Evolutionary conservation across 202 grass and related monocot genomes (phyloP), one percentile per base, ranked within the genome.

Genomic region (Panicum hallii): DNA sequence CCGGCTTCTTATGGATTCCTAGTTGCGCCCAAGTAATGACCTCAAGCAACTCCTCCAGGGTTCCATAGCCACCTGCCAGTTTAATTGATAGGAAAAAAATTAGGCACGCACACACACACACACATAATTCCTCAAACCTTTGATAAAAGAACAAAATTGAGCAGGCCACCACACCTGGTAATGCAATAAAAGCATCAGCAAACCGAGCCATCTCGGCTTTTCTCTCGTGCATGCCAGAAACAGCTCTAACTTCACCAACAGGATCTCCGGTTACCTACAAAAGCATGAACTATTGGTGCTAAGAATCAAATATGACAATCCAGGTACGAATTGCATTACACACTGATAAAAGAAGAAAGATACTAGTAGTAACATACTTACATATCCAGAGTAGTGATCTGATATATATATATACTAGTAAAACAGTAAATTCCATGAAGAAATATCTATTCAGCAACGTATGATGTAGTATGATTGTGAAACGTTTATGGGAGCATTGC

Each of bases 1-100:
- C 97, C 75, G 97, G 97, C 73, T 99, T 99, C 90, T 94, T 97
- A 78, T 99, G 97, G 79, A 99, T 99, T 62, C 97, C 97, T 40
- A 99, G 74, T 55, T 99, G 97, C 66, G 92, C 91, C 97, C 97
- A 99, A 2, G 97, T 99, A 41, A 97, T 96, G 54, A 99, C 87
- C 87, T 99, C 97, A 64, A 99, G 91, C 85, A 99, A 82, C 77
- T 99, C 97, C 86, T 99, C 97, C 50, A 99, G 82, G 8, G 97
- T 99, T 77, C 97, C 97, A 72, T 97, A 99, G 16, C 97, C 97
- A 88, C 97, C 97, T 99, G 70, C 7, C 5, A 63, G 72, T 64
- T 78, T n/a, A 60, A 23, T 14, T 0, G 3, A 49, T 58, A 9
- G 28, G 32, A 9, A 13, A 70, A 46, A 41, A 56, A 22, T 57